A percentile compares a stretch with the other conserved stretches of the same genome.
Evolutionary conservation across 129 eudicot species (phyloP).

Genomic region (Centella asiatica): DNA sequence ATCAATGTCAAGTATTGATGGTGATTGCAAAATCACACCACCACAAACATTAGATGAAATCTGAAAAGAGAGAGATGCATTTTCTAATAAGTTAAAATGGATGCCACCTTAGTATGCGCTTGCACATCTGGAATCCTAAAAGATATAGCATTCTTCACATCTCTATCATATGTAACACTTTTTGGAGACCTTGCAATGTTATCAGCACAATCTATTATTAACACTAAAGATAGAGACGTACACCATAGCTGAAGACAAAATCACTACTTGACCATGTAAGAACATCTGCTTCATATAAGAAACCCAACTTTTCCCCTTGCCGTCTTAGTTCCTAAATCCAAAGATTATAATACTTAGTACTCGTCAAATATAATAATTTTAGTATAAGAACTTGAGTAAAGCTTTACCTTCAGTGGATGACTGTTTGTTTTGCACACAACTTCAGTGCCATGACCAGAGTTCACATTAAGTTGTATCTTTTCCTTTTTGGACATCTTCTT

Average conservation of each 20-base stretch:
- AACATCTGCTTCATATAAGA: constrained; percentile 68
- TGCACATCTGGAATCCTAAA: background rate
- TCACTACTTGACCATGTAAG: constrained; percentile 68
- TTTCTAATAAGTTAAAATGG: constrained; percentile 4
- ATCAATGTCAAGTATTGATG: constrained; percentile 46
- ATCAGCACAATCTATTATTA: too few species aligned
- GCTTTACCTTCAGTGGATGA: constrained; percentile 81
- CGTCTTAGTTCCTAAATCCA: constrained; percentile 49
- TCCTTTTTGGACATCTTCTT: constrained; percentile 77
- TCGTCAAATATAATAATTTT: background rate
- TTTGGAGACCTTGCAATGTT: background rate
- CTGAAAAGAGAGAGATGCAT: constrained; percentile 29
- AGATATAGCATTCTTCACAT: background rate
- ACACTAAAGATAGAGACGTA: constrained; percentile 25
- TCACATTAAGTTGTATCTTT: constrained; percentile 57
- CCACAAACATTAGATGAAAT: constrained; percentile 40
- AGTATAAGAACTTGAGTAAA: background rate
- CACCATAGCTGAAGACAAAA: constrained; percentile 49
- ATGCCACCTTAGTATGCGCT: constrained; percentile 5
- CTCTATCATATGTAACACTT: background rate
- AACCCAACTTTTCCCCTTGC: constrained; percentile 50
- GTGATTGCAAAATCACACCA: constrained; percentile 58
- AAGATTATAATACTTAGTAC: background rate
- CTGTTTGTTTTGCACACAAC: constrained; percentile 45
- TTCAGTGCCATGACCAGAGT: constrained; percentile 56